phyloP scores from a whole-genome alignment of 371 early-diverging fungal species.

The Mortierella sp. region DNA sequence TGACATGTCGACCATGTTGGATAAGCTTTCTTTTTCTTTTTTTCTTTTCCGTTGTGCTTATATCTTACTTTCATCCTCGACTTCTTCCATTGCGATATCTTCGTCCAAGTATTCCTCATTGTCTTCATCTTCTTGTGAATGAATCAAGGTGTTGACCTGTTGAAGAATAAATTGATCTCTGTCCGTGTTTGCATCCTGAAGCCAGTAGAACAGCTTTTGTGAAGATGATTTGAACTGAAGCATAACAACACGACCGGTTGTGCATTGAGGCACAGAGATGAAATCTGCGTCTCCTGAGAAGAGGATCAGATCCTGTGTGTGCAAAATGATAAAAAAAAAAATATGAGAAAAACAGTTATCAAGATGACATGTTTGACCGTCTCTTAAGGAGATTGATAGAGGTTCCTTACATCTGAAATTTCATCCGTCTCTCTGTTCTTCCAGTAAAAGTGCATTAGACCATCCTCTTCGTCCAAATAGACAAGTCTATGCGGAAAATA shows the following conservation, averaged over 20 bases:
- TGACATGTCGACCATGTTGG: too few relatives aligned
- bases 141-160: constrained; percentile 69
- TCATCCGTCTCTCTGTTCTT: constrained; percentile 67
- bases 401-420: constrained; percentile 67
- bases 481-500: constrained; percentile 53
- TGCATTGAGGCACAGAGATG: constrained; percentile 71
- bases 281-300: constrained; percentile 85
- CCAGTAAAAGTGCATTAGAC: constrained; percentile 83
- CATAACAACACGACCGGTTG: constrained; percentile 81
- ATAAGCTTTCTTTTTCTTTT: neutral
- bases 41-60: neutral
- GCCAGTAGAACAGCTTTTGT: constrained; percentile 84
- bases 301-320: constrained; percentile 73
- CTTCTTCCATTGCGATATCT: constrained; percentile 40
- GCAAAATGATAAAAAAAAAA: neutral
- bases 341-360: neutral
- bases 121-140: constrained; percentile 57
- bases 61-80: constrained; percentile 20
- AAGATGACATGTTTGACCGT: neutral
- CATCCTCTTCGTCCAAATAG: constrained; percentile 72
- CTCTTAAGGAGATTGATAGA: neutral
- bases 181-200: constrained; percentile 74
- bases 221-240: constrained; percentile 81
- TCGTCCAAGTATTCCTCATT: constrained; percentile 34
- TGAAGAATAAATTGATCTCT: constrained; percentile 66